phyloP scores from a whole-genome alignment of 352 stramenopile genomes.

The Pilasporangium apinafurcum region DNA sequence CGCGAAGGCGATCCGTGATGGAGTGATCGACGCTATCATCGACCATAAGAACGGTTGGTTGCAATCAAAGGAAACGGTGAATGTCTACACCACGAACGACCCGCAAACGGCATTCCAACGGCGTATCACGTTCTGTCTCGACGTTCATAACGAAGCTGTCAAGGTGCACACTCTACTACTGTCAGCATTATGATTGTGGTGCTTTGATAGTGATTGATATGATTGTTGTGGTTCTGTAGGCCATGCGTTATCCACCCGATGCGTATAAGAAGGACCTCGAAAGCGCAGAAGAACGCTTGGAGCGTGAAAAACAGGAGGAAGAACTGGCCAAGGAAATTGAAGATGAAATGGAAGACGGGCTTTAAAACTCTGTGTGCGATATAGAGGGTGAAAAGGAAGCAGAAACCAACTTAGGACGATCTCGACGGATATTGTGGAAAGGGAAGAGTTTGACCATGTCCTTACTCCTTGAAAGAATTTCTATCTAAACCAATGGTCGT shows the following conservation, averaged over 20 bases:
- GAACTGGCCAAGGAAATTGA: slow-evolving; percentile 97
- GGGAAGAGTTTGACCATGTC: no score
- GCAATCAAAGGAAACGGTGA: slow-evolving; percentile 83
- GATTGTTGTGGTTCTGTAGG: slow-evolving; percentile 16
- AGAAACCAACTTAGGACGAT: no score
- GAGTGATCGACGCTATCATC: slow-evolving; percentile 97
- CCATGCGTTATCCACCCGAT: slow-evolving; percentile 96
- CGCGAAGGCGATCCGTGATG: slow-evolving; percentile 97
- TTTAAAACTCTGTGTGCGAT: no score
- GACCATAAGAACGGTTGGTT: slow-evolving; percentile 95
- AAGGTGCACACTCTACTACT: slow-evolving; percentile 37
- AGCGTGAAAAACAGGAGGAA: slow-evolving; percentile 91
- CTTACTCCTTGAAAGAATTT: no score
- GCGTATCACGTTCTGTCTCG: slow-evolving; percentile 97
- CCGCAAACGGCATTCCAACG: slow-evolving; percentile 94
- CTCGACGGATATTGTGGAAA: no score
- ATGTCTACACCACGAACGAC: slow-evolving; percentile 91
- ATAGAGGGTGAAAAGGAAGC: no score
- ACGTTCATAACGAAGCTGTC: slow-evolving; percentile 98
- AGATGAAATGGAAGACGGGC: slow-evolving; percentile 94
- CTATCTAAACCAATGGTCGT: no score
- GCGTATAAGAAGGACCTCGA: slow-evolving; percentile 97
- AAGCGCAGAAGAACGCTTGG: slow-evolving; percentile 84
- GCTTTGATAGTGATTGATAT: neutral
- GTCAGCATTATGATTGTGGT: neutral